Evolutionary conservation across 2,329 filamentous ascomycete genomes (phyloP).

Genomic region (Claviceps capensis): DNA sequence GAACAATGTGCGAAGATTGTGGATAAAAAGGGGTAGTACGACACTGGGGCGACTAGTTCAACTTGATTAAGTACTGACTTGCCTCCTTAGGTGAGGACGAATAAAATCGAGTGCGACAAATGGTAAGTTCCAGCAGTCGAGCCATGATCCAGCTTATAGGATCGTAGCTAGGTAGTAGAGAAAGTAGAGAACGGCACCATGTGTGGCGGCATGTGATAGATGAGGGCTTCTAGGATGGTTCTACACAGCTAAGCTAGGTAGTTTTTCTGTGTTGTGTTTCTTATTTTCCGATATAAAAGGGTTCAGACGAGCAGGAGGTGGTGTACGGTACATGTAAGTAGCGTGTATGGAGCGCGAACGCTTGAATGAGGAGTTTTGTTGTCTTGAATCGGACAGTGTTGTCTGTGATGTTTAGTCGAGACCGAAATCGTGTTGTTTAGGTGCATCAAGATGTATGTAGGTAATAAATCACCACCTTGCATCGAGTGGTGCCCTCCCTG

Average conservation of each 20-base stretch:
- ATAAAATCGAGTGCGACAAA: not conserved
- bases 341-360: too few relatives aligned
- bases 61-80: not conserved
- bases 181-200: not conserved
- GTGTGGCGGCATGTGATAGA: constrained; percentile 3
- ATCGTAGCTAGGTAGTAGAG: not conserved
- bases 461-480: too few relatives aligned
- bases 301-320: not conserved
- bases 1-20: not conserved
- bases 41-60: too few relatives aligned
- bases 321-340: too few relatives aligned
- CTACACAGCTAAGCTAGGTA: constrained; percentile 3
- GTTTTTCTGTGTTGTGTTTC: not conserved
- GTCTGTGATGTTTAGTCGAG: too few relatives aligned
- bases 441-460: too few relatives aligned
- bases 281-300: not conserved
- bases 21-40: not conserved
- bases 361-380: too few relatives aligned
- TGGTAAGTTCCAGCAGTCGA: not conserved
- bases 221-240: constrained; percentile 1
- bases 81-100: not conserved
- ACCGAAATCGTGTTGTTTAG: too few relatives aligned
- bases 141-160: not conserved
- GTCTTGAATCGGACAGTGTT: too few relatives aligned
- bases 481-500: too few relatives aligned